These are phyloP conservation scores for Phytophthora pluvialis DNA, from an alignment of 352 stramenopile genomes.

Conservation along the genomic window DNA sequence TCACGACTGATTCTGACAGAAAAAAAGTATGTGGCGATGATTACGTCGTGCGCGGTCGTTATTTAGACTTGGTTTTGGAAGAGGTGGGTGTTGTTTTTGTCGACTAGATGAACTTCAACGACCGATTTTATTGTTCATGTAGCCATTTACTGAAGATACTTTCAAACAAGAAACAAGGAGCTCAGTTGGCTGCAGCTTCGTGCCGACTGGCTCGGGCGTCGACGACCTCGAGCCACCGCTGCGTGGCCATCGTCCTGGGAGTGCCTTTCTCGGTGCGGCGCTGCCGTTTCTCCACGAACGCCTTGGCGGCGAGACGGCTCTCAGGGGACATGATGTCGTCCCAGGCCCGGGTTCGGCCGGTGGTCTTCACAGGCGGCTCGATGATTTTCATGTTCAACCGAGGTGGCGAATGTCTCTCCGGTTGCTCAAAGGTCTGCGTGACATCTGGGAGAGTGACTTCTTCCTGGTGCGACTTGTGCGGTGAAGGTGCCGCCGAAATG, in stretches of 20 bases:
- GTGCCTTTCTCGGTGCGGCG: conserved; percentile 55
- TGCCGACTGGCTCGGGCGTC: conserved; percentile 27
- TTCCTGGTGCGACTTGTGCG: conserved; percentile 7
- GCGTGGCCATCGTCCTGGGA: conserved; percentile 65
- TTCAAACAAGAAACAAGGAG: not conserved
- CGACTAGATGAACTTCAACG: conserved; percentile 10
- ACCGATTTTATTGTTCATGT: conserved; percentile 5
- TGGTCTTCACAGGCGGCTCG: conserved; percentile 12
- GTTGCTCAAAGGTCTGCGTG: not conserved
- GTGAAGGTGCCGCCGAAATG: not conserved
- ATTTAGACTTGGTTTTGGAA: conserved; percentile 12
- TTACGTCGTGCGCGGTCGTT: conserved; percentile 10
- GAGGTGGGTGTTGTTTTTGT: not conserved
- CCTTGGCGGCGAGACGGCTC: conserved; percentile 58
- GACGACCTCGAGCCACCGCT: conserved; percentile 69
- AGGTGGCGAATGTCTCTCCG: conserved; percentile 11
- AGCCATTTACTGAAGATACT: conserved; percentile 8
- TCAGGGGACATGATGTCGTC: conserved; percentile 54
- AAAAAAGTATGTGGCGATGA: conserved; percentile 4
- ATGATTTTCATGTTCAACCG: conserved; percentile 40
- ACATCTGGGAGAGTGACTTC: conserved; percentile 4
- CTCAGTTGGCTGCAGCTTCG: conserved; percentile 8
- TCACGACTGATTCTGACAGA: conserved; percentile 11
- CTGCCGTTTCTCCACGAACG: conserved; percentile 72
- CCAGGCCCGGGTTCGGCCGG: conserved; percentile 8